Evolutionary conservation across 1,139 yeast genomes (phyloP).

Genomic region (Sugiyamaella neomexicana): DNA sequence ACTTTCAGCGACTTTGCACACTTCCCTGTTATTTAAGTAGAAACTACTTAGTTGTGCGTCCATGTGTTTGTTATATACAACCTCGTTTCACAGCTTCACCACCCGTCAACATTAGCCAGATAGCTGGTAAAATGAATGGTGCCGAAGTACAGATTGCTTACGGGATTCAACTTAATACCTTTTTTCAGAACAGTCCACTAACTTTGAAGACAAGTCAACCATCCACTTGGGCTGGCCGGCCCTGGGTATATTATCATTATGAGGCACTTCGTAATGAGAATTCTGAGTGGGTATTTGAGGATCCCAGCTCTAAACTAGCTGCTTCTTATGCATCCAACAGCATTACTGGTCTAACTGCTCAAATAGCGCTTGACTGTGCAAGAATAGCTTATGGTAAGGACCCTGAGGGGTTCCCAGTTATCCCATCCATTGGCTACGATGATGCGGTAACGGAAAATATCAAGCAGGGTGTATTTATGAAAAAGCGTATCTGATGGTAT

Average conservation of each 20-base stretch:
- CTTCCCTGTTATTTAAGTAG: slow-evolving; percentile 75
- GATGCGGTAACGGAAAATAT: slow-evolving; percentile 75
- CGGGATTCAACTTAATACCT: slow-evolving; percentile 27
- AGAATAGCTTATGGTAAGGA: slow-evolving; percentile 23
- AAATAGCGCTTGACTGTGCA: slow-evolving; percentile 37
- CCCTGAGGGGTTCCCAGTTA: slow-evolving; percentile 22
- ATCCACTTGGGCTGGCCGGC: slow-evolving; percentile 24
- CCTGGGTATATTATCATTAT: slow-evolving; percentile 29
- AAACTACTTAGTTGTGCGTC: slow-evolving; percentile 74
- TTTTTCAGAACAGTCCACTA: slow-evolving; percentile 19
- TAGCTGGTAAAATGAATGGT: slow-evolving; percentile 28
- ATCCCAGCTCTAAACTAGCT: slow-evolving; percentile 15
- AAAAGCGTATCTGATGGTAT: slow-evolving; percentile 46
- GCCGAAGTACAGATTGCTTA: slow-evolving; percentile 35
- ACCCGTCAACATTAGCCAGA: slow-evolving; percentile 19
- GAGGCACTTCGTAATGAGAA: slow-evolving; percentile 18
- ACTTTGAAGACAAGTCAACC: slow-evolving; percentile 2
- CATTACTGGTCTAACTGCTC: slow-evolving; percentile 37
- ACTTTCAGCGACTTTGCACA: slow-evolving; percentile 53
- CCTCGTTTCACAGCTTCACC: slow-evolving; percentile 11
- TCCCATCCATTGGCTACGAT: slow-evolving; percentile 45
- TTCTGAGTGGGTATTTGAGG: slow-evolving; percentile 22
- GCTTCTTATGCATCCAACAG: slow-evolving; percentile 18
- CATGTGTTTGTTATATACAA: slow-evolving; percentile 66
- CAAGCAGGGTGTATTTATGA: slow-evolving; percentile 81